Percentiles rank a stretch among this genome's conserved stretches.
Conservation (phyloP, 805 yeast species). For the Lachancea cidri region DNA sequence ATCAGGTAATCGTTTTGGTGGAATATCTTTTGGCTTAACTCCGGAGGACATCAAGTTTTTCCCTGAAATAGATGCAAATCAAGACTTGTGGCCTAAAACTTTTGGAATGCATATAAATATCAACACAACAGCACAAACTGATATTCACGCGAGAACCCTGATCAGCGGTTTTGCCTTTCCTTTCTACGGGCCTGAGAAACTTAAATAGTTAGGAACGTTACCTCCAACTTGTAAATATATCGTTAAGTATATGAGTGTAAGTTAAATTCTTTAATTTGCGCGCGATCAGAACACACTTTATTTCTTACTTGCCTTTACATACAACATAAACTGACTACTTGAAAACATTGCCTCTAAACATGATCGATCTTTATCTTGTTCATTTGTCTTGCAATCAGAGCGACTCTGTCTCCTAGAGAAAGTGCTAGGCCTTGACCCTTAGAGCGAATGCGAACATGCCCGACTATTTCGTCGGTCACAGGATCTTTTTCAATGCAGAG, state of each 20-base stretch:
- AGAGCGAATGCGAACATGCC: conserved; percentile 93
- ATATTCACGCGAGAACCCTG: conserved; percentile 80
- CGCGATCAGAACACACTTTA: background rate
- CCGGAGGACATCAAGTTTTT: conserved; percentile 73
- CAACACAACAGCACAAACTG: conserved; percentile 86
- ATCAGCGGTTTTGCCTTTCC: conserved; percentile 81
- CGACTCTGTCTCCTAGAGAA: conserved; percentile 90
- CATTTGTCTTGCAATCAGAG: conserved; percentile 65
- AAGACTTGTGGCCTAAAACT: conserved; percentile 82
- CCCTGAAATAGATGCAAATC: conserved; percentile 91
- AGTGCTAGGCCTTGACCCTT: conserved; percentile 97
- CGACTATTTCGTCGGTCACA: conserved; percentile 66
- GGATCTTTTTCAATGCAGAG: conserved; percentile 82
- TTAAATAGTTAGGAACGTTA: conserved; percentile 2
- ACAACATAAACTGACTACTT: background rate
- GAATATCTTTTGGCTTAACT: conserved; percentile 76
- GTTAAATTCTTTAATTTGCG: background rate
- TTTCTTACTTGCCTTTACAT: background rate
- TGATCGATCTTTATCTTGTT: conserved; percentile 35
- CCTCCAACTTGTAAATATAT: conserved; percentile 4
- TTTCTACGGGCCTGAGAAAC: conserved; percentile 43
- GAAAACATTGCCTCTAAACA: conserved; percentile 22
- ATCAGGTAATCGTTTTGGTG: conserved; percentile 82
- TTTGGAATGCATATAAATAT: conserved; percentile 83
- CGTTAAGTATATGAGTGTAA: background rate